Evolutionary conservation across 2,329 filamentous ascomycete species (phyloP), one percentile per base, ranked within the genome.

Genomic region (Metarhizium guizhouense): DNA sequence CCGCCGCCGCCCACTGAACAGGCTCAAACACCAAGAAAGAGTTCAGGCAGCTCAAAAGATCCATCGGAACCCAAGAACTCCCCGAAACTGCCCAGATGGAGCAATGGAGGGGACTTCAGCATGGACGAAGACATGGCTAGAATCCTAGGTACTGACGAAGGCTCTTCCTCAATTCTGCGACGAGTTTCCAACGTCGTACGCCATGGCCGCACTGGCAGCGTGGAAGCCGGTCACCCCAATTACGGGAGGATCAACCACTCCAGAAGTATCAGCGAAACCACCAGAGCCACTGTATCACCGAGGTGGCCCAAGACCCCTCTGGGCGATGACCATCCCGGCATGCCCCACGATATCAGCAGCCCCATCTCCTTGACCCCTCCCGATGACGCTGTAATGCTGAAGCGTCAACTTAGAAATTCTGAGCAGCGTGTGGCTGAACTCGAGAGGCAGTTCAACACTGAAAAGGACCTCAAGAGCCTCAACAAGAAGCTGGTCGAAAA

Each of bases 101-200:
- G 87, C 70, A 80, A 82, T 47, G 90, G 89, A 53, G 90, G 86
- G 54, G 91, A 95, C 61, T 94, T 96, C 66, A 94, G 88, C 57
- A 85, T 96, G 86, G 93, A 97, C 61, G 92, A 96, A 70, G 94
- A 97, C 67, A 90, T 96, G 83, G 88, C 89, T 54, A 86, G 92
- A 56, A 93, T 96, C 56, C 77, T 96, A 57, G 87, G 85, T 45
- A 85, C 83, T 20, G 90, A 93, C 58, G 88, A 91, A 67, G 78
- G 80, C 47, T 86, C 84, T 36, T 86, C 89, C 30, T 93, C 89
- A 1, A 88, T 96, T 58, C 76, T 97, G 59, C 88, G 90, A 56
- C 85, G 90, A 53, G 88, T 96, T 45, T 97, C 94, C 7, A 96
- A 96, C 67, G 92, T 90, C 52, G 91, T 96, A 56, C 89, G 91